phyloP scores from a whole-genome alignment of 768 basidiomycete species.

The Tylopilus felleus region DNA sequence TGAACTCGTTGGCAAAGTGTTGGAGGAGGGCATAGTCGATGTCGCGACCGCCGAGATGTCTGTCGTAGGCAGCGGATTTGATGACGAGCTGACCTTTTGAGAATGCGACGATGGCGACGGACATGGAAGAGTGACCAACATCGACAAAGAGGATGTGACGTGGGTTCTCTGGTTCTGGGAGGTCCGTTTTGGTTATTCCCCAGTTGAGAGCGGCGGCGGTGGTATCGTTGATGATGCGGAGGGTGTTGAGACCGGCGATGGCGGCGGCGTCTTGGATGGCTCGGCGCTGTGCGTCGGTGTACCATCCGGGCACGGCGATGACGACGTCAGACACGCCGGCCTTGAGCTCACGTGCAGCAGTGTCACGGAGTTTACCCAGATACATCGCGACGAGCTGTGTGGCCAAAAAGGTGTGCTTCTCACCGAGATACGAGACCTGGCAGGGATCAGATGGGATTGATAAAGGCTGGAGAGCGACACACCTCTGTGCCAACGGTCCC shows the following conservation, averaged over 20 bases:
- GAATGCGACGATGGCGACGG: conserved; percentile 86
- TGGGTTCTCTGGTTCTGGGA: conserved; percentile 80
- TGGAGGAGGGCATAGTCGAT: conserved; percentile 88
- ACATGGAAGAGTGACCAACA: conserved; percentile 89
- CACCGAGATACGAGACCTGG: conserved; percentile 88
- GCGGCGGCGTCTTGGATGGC: conserved; percentile 86
- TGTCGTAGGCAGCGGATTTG: conserved; percentile 87
- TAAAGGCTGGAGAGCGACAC: conserved; percentile 5
- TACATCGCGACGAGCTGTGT: conserved; percentile 93
- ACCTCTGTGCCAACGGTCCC: conserved; percentile 88
- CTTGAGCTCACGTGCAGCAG: conserved; percentile 81
- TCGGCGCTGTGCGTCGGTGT: conserved; percentile 88
- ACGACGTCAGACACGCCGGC: conserved; percentile 85
- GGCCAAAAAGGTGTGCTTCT: conserved; percentile 72
- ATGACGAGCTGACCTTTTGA: conserved; percentile 89
- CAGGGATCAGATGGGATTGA: conserved; percentile 11
- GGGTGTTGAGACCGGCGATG: conserved; percentile 85
- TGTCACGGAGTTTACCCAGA: conserved; percentile 88
- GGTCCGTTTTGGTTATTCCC: conserved; percentile 97
- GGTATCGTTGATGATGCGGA: conserved; percentile 95
- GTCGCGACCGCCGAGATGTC: conserved; percentile 93
- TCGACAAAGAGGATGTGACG: conserved; percentile 93
- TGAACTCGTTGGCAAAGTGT: conserved; percentile 91
- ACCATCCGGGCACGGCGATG: conserved; percentile 96
- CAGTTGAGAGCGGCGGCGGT: conserved; percentile 96